phyloP scores from a whole-genome alignment of 768 basidiomycete genomes.

The Tricholoma sp. region DNA sequence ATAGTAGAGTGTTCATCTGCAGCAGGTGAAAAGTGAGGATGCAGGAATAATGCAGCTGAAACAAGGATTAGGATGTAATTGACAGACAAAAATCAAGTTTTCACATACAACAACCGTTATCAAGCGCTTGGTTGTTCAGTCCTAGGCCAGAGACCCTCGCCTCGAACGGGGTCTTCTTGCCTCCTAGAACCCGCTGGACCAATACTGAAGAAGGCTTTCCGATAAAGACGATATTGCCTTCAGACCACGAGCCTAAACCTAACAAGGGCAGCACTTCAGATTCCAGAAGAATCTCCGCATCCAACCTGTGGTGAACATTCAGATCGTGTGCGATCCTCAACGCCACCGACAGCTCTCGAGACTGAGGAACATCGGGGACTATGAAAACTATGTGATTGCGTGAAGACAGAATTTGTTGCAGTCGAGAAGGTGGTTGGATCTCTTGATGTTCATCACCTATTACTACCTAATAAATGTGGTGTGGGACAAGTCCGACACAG shows the following conservation, averaged over 20 bases:
- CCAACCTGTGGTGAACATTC: slow-evolving; percentile 62
- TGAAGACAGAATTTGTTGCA: slow-evolving; percentile 62
- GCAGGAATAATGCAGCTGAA: slow-evolving; percentile 55
- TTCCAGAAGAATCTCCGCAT: slow-evolving; percentile 52
- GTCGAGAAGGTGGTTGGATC: slow-evolving; percentile 41
- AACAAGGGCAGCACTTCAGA: slow-evolving; percentile 27
- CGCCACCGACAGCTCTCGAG: slow-evolving; percentile 48
- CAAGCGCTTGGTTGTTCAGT: slow-evolving; percentile 23
- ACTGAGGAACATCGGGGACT: slow-evolving; percentile 31
- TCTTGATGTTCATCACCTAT: not conserved
- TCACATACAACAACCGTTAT: slow-evolving; percentile 7
- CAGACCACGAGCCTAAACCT: slow-evolving; percentile 18
- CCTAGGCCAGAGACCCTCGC: slow-evolving; percentile 19
- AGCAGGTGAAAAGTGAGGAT: slow-evolving; percentile 48
- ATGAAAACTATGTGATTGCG: slow-evolving; percentile 52
- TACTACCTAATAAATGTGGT: slow-evolving; percentile 1
- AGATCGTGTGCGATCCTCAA: slow-evolving; percentile 65
- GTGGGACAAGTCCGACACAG: not conserved
- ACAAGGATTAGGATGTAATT: slow-evolving; percentile 7
- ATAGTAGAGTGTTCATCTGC: slow-evolving; percentile 18
- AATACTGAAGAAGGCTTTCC: slow-evolving; percentile 35
- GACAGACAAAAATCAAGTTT: not conserved
- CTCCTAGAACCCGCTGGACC: slow-evolving; percentile 27
- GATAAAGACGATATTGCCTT: slow-evolving; percentile 57
- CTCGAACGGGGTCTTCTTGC: slow-evolving; percentile 27